Conservation (phyloP, 306 rosid genomes). For the Quillaja saponaria region DNA sequence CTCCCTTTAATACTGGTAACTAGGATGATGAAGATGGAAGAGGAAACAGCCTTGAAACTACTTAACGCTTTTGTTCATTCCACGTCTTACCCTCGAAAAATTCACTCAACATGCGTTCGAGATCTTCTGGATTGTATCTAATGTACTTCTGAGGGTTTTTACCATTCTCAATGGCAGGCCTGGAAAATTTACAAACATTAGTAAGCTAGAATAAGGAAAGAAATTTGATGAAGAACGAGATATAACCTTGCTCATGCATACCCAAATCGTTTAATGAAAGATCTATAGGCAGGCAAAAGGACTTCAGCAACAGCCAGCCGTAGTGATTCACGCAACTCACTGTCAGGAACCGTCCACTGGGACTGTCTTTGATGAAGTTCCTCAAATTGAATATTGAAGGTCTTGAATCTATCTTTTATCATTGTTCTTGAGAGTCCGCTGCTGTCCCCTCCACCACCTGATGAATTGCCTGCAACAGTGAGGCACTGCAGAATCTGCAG, state of each 20-base stretch:
- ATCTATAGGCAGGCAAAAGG: constrained; percentile 90
- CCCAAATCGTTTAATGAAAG: constrained; percentile 89
- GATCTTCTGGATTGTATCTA: constrained; percentile 60
- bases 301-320: constrained; percentile 96
- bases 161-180: constrained; percentile 89
- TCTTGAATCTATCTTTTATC: constrained; percentile 84
- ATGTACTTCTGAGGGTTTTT: constrained; percentile 80
- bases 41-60: constrained; percentile 7
- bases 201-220: neutral
- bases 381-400: constrained; percentile 80
- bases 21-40: no score
- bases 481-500: constrained; percentile 90
- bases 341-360: constrained; percentile 97
- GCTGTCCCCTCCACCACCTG: constrained; percentile 52
- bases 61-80: constrained; percentile 79
- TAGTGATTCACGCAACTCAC: constrained; percentile 90
- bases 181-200: constrained; percentile 32
- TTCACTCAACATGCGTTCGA: constrained; percentile 80
- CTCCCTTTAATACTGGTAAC: no score
- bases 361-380: constrained; percentile 91
- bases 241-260: constrained; percentile 20
- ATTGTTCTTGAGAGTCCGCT: constrained; percentile 71
- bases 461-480: constrained; percentile 62
- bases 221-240: neutral
- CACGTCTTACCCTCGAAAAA: constrained; percentile 90